Conservation (phyloP, 768 basidiomycete species). For the Heimioporus sp. region DNA sequence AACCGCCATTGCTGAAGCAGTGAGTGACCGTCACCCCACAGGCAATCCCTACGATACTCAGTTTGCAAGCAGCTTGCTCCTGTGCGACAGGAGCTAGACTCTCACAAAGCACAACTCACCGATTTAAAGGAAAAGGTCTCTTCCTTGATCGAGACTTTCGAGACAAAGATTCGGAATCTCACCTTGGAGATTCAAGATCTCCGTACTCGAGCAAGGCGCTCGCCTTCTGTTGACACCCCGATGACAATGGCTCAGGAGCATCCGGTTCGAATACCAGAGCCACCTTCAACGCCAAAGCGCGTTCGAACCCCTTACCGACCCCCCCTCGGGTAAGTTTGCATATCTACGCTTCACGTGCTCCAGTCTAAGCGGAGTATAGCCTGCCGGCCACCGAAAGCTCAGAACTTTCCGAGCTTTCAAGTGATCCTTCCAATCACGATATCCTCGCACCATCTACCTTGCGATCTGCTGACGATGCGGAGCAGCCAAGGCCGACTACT, state of each 20-base stretch:
- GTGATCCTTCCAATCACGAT: conserved; percentile 21
- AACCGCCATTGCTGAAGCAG: conserved; percentile 26
- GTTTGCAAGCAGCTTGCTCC: conserved; percentile 43
- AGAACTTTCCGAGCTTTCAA: conserved; percentile 18
- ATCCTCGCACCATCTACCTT: conserved; percentile 5
- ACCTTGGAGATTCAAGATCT: conserved; percentile 34
- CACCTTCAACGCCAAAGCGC: conserved; percentile 34
- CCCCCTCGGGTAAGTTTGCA: conserved; percentile 24
- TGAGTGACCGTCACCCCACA: conserved; percentile 19
- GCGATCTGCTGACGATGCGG: conserved; percentile 6
- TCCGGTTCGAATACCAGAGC: conserved; percentile 24
- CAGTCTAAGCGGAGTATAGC: conserved; percentile 18
- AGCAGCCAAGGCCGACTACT: conserved; percentile 12
- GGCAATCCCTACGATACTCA: conserved; percentile 2
- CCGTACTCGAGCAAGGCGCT: conserved; percentile 17
- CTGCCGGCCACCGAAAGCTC: conserved; percentile 17
- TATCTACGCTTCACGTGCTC: background rate
- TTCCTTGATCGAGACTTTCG: conserved; percentile 29
- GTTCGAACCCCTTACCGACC: conserved; percentile 30
- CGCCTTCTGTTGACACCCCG: conserved; percentile 11
- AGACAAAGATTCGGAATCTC: conserved; percentile 38
- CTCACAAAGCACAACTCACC: conserved; percentile 44
- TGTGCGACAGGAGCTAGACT: conserved; percentile 47
- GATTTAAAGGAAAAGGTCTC: conserved; percentile 32
- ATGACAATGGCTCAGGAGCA: conserved; percentile 8